Conservation (phyloP, 2,329 filamentous ascomycete genomes). For the Harringtonia lauricola region DNA sequence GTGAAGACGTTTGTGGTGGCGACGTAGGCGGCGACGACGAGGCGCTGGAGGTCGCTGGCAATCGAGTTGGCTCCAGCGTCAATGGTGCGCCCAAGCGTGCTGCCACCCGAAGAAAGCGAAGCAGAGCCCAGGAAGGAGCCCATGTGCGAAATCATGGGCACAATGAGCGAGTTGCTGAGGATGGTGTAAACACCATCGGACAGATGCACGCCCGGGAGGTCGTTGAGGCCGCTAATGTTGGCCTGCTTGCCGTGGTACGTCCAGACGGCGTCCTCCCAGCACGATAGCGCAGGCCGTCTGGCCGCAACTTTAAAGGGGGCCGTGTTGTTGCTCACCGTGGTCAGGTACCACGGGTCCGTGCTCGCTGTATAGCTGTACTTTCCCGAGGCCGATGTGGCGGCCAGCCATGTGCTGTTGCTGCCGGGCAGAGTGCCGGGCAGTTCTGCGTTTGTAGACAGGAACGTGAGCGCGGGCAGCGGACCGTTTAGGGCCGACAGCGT, state of each 20-base stretch:
- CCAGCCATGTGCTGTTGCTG: slow-evolving; percentile 15
- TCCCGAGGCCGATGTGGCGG: slow-evolving; percentile 14
- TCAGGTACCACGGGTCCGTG: slow-evolving; percentile 14
- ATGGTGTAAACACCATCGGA: slow-evolving; percentile 8
- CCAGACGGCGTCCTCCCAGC: slow-evolving; percentile 17
- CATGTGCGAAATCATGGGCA: slow-evolving; percentile 9
- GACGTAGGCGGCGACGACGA: slow-evolving; percentile 15
- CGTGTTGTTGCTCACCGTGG: background rate
- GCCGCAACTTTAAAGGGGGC: slow-evolving; percentile 9
- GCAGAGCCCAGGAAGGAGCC: slow-evolving; percentile 10
- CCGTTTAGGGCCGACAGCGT: no score
- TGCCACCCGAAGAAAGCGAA: slow-evolving; percentile 9
- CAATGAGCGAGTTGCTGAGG: slow-evolving; percentile 5
- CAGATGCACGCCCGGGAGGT: slow-evolving; percentile 12
- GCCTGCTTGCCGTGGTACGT: slow-evolving; percentile 11
- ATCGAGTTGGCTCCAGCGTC: slow-evolving; percentile 14
- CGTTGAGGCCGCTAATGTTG: slow-evolving; percentile 8
- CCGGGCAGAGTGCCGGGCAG: background rate
- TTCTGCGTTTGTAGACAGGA: background rate
- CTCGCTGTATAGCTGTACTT: slow-evolving; percentile 13
- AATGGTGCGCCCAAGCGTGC: slow-evolving; percentile 10
- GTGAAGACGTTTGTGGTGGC: slow-evolving; percentile 15
- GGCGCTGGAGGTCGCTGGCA: slow-evolving; percentile 13
- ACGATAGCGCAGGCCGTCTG: slow-evolving; percentile 12
- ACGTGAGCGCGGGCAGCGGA: no score